Evolutionary conservation across 345 rosid species (phyloP).

Genomic region (Laguncularia racemosa): DNA sequence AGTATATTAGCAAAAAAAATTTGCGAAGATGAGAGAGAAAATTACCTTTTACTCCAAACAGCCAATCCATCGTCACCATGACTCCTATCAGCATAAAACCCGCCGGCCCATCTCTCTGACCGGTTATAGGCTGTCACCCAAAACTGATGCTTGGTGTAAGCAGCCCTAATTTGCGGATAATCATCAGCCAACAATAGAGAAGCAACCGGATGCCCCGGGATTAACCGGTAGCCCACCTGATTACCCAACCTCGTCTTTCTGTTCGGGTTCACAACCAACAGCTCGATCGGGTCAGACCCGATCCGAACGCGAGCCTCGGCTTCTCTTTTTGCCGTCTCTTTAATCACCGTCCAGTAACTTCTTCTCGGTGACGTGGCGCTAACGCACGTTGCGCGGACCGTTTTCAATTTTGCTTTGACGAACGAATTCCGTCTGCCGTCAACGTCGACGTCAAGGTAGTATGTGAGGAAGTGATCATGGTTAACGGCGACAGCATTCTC

Average conservation of each 20-base stretch:
- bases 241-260: slow-evolving; percentile 52
- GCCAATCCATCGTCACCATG: slow-evolving; percentile 64
- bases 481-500: slow-evolving; percentile 56
- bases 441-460: slow-evolving; percentile 62
- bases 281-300: slow-evolving; percentile 44
- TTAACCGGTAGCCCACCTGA: slow-evolving; percentile 58
- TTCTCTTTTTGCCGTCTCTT: slow-evolving; percentile 51
- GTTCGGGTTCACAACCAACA: slow-evolving; percentile 50
- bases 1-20: too few relatives aligned
- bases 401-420: slow-evolving; percentile 41
- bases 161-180: slow-evolving; percentile 56
- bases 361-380: slow-evolving; percentile 31
- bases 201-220: slow-evolving; percentile 38
- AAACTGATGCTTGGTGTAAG: slow-evolving; percentile 49
- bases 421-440: slow-evolving; percentile 60
- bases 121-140: slow-evolving; percentile 63
- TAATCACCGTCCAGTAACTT: slow-evolving; percentile 63
- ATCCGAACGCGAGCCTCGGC: slow-evolving; percentile 44
- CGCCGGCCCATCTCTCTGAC: slow-evolving; percentile 63
- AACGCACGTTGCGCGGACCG: slow-evolving; percentile 18
- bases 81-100: slow-evolving; percentile 41
- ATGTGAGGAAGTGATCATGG: slow-evolving; percentile 72
- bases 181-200: slow-evolving; percentile 52
- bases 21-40: too few relatives aligned
- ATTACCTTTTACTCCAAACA: slow-evolving; percentile 55